Evolutionary conservation across 805 yeast species (phyloP).

Genomic region (Maudiozyma serrabonitensis): DNA sequence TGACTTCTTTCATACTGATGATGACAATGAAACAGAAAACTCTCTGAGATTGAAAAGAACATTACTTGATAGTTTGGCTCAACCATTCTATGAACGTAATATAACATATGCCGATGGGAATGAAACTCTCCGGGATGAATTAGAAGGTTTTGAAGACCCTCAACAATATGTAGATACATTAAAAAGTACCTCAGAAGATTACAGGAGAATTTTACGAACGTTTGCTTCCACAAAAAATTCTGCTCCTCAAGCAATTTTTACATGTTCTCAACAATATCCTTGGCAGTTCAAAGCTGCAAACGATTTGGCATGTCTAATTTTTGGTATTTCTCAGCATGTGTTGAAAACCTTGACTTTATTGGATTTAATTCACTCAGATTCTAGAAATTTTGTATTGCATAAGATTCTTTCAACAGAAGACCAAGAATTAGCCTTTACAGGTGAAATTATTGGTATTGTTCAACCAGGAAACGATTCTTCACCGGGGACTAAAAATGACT

Average conservation of each 20-base stretch:
- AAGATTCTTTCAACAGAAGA: conserved; percentile 34
- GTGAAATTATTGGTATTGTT: conserved; percentile 74
- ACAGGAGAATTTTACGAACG: conserved; percentile 47
- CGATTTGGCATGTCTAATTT: conserved; percentile 79
- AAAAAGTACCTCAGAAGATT: conserved; percentile 16
- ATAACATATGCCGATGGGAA: conserved; percentile 12
- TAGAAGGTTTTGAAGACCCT: conserved; percentile 6
- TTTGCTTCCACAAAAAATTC: conserved; percentile 61
- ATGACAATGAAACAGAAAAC: conserved; percentile 4
- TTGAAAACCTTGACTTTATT: conserved; percentile 54
- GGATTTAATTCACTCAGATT: conserved; percentile 71
- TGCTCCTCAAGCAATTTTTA: conserved; percentile 75
- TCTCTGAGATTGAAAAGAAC: conserved; percentile 17
- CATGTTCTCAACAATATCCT: conserved; percentile 64
- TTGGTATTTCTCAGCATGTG: conserved; percentile 65
- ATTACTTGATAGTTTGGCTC: conserved; percentile 27
- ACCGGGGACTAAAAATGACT: conserved; percentile 18
- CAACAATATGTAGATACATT: conserved; percentile 1
- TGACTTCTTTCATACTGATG: not conserved
- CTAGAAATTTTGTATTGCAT: conserved; percentile 57
- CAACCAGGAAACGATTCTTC: conserved; percentile 42
- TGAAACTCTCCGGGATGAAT: conserved; percentile 31
- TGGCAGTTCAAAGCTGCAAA: conserved; percentile 79
- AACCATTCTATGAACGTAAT: conserved; percentile 27
- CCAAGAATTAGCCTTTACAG: conserved; percentile 56